Conservation (phyloP, 805 yeast species). For the Dipodascus geniculatus region DNA sequence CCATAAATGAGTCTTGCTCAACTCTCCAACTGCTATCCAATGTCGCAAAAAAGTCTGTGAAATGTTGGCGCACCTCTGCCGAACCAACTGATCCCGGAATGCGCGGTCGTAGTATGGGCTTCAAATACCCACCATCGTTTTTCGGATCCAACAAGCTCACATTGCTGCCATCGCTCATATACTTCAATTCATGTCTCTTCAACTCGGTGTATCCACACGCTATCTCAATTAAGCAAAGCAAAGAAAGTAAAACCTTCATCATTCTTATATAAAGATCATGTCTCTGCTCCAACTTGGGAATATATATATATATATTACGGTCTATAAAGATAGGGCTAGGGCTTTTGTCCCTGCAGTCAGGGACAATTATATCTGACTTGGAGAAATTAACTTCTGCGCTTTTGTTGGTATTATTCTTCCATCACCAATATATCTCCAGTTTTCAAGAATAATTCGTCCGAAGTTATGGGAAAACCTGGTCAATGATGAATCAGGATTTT, state of each 20-base stretch:
- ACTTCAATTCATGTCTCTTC: background rate
- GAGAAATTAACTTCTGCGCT: background rate
- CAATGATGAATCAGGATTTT: background rate
- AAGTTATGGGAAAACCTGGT: background rate
- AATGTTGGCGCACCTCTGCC: constrained; percentile 27
- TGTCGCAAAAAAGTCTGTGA: constrained; percentile 24
- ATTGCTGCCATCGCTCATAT: constrained; percentile 7
- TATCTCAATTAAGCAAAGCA: background rate
- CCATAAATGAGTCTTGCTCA: constrained; percentile 21
- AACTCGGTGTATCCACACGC: background rate
- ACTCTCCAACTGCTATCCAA: constrained; percentile 20
- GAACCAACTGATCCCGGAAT: constrained; percentile 35
- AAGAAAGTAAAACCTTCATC: background rate
- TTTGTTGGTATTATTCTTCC: background rate
- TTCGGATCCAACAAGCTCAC: constrained; percentile 6
- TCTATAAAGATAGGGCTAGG: background rate
- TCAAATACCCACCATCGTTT: constrained; percentile 15
- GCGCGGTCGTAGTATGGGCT: constrained; percentile 26
- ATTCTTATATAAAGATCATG: no score
- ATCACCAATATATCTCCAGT: no score
- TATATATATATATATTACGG: no score
- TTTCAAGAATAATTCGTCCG: no score
- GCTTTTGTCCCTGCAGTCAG: no score
- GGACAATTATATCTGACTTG: no score
- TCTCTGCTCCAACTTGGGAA: no score